phyloP scores from a whole-genome alignment of 139 green algal species.

The Volvox africanus region DNA sequence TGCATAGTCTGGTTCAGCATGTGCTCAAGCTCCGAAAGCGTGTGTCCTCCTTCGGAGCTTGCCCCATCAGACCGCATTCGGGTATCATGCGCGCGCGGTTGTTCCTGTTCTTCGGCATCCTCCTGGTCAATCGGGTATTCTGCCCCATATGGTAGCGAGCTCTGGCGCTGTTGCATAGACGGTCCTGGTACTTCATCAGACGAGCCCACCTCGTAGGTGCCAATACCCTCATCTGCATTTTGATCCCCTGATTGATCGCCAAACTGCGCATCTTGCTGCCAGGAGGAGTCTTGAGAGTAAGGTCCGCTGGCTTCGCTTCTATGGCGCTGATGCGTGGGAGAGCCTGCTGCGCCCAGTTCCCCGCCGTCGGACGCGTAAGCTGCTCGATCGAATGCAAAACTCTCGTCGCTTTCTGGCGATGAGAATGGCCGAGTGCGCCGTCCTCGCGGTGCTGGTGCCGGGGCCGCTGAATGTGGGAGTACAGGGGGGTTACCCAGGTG shows the following conservation, averaged over 20 bases:
- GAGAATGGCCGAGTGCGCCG: background rate
- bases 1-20: conserved; percentile 26
- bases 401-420: conserved; percentile 14
- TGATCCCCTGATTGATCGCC: background rate
- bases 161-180: background rate
- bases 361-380: background rate
- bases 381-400: conserved; percentile 29
- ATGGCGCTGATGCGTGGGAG: background rate
- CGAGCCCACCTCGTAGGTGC: background rate
- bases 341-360: background rate
- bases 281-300: background rate
- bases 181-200: no score
- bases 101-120: background rate
- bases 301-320: background rate
- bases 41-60: background rate
- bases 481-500: background rate
- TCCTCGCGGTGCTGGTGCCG: background rate
- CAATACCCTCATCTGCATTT: background rate
- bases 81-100: background rate
- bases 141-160: background rate
- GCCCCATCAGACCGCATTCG: background rate
- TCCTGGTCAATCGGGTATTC: background rate
- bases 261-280: background rate
- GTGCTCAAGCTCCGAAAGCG: conserved; percentile 19
- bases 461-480: background rate